Conservation (phyloP, 2,329 filamentous ascomycete species). For the Thelonectria olida region DNA sequence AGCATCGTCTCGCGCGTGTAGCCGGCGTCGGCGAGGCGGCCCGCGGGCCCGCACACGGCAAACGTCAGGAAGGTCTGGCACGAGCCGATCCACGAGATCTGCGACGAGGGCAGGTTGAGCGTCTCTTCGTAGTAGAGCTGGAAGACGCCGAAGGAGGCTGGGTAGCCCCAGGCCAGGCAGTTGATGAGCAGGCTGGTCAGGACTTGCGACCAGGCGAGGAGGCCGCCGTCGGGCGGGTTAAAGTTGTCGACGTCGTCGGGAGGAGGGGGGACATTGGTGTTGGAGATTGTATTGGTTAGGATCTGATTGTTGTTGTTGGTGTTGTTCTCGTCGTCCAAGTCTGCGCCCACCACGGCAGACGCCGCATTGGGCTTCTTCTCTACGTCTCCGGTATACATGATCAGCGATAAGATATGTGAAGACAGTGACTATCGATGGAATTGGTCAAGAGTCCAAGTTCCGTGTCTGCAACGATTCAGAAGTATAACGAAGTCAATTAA, state of each 20-base stretch:
- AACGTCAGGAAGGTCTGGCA: conserved; percentile 62
- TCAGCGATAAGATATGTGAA: too few relatives aligned
- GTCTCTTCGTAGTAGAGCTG: conserved; percentile 58
- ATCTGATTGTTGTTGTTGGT: conserved; percentile 5
- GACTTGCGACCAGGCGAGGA: conserved; percentile 60
- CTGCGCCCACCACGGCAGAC: background rate
- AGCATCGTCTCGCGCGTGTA: conserved; percentile 53
- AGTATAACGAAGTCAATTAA: background rate
- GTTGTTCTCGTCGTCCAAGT: too few relatives aligned
- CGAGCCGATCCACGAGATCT: conserved; percentile 58
- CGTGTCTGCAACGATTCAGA: conserved; percentile 9
- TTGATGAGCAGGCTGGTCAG: conserved; percentile 58
- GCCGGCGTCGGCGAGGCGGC: conserved; percentile 60
- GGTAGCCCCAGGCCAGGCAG: conserved; percentile 60
- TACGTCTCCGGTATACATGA: conserved; percentile 34
- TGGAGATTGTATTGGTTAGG: conserved; percentile 36
- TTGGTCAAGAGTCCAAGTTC: conserved; percentile 9
- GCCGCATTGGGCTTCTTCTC: conserved; percentile 26
- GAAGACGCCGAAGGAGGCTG: conserved; percentile 62
- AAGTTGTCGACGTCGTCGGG: conserved; percentile 31
- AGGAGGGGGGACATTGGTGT: conserved; percentile 36
- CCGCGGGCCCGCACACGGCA: conserved; percentile 57
- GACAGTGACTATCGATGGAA: background rate
- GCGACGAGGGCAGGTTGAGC: conserved; percentile 45
- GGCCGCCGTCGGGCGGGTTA: conserved; percentile 55